Base-by-base conservation (phyloP, 352 stramenopile genomes). In the Globisporangium orthogonon region DNA sequence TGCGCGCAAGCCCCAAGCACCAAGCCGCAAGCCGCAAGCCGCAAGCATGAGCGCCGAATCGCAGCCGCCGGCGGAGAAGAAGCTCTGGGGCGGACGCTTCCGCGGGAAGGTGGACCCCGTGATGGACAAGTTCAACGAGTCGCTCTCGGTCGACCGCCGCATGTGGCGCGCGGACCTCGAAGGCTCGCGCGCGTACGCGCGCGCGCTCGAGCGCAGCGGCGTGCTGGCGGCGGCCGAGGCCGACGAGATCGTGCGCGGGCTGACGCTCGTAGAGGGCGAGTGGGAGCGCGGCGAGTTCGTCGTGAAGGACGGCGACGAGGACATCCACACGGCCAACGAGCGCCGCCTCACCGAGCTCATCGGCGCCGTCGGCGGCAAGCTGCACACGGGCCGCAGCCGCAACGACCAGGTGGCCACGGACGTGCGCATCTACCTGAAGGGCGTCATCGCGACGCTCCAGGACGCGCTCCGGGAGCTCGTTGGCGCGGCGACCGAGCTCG, bases 111-210 rank as follows among this genome's bases (percentile, higher is more conserved):
- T 98, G 74, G 95, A 98, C 67, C 92, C 92, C 6, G 73, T 97
- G 44, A 98, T 98, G 91, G 90, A 97, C 76, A 99, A 99, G 78
- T 99, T 99, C 72, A 99, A 99, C 79, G 96, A 98, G 71, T 98
- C 88, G 62, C 86, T 99, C 41, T 78, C 69, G 13, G 97, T 99
- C 57, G 97, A 99, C 82, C 91, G 98, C 75, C 87, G 94, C 75
- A 98, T 98, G 93, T 98, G 94, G 94, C 69, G 70, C 17, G 93
- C 98, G 60, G 97, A 99, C 71, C 80, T 99, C 65, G 74, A 89
- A 55, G 97, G 97, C 57, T 97, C 82, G 58, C 89, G 98, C 66
- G 95, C 96, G 10, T 99, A 99, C 70, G 96, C 97, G 23, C 94
- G 86, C 56, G 89, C 86, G 23, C 67, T 95, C 30, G 58, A 84